Conservation (phyloP, 1,284 basidiomycete genomes). For the Trichosporon inkin region DNA sequence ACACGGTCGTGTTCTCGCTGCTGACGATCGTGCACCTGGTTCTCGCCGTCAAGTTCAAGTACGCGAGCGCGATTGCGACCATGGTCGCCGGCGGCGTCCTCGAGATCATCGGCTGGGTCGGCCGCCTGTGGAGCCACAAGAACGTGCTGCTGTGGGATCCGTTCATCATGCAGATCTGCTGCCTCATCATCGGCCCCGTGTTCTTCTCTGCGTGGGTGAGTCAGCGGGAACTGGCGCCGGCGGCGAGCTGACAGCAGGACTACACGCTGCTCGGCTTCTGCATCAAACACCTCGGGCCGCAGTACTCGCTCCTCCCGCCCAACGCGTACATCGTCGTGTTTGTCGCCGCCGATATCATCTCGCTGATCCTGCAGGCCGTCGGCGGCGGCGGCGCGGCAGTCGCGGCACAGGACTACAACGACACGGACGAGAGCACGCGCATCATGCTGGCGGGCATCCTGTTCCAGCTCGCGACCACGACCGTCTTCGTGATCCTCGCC, state of each 20-base stretch:
- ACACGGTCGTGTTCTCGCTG: constrained; percentile 33
- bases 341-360: constrained; percentile 46
- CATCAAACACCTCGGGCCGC: constrained; percentile 40
- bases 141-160: constrained; percentile 31
- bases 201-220: constrained; percentile 39
- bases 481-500: constrained; percentile 37
- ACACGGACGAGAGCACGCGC: constrained; percentile 23
- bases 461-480: constrained; percentile 44
- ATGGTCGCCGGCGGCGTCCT: constrained; percentile 55
- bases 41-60: constrained; percentile 50
- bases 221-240: constrained; percentile 13
- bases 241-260: constrained; percentile 6
- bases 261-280: constrained; percentile 47
- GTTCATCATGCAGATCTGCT: constrained; percentile 53
- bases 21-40: constrained; percentile 51
- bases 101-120: constrained; percentile 53
- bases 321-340: constrained; percentile 46
- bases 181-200: constrained; percentile 46
- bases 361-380: constrained; percentile 49
- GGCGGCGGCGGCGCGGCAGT: constrained; percentile 48
- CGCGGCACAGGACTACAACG: constrained; percentile 21
- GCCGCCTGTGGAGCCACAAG: constrained; percentile 32
- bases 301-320: constrained; percentile 43
- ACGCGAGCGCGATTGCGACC: constrained; percentile 59
- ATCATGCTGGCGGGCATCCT: constrained; percentile 49